Evolutionary conservation across 495 filamentous ascomycete species (phyloP).

Genomic region (Daldinia bambusicola): DNA sequence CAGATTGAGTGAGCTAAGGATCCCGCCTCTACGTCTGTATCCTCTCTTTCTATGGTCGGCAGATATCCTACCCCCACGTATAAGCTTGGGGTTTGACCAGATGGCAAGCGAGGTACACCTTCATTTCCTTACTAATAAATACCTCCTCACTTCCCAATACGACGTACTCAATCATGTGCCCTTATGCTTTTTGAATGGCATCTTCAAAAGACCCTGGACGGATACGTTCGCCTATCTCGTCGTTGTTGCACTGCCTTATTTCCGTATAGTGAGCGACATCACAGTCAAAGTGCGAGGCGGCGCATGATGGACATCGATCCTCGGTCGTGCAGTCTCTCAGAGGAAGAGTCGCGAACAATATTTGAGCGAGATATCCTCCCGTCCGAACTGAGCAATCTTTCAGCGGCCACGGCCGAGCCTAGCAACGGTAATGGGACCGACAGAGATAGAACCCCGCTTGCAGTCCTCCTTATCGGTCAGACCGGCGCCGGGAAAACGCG

Average conservation of each 20-base stretch:
- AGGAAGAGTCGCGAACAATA: constrained; percentile 31
- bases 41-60: not conserved
- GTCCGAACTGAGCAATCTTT: constrained; percentile 28
- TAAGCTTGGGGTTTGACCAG: constrained; percentile 20
- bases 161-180: constrained; percentile 1
- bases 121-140: constrained; percentile 26
- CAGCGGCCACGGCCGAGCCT: not conserved
- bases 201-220: not conserved
- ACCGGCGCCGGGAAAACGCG: constrained; percentile 58
- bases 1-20: not conserved
- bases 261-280: not conserved
- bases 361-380: constrained; percentile 42
- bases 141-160: constrained; percentile 4
- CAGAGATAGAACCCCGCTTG: constrained; percentile 30
- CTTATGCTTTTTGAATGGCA: not conserved
- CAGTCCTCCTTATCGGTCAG: constrained; percentile 54
- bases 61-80: constrained; percentile 18
- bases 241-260: not conserved
- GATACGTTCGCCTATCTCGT: not conserved
- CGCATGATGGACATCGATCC: constrained; percentile 16
- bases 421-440: not conserved
- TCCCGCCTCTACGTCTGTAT: too few species aligned
- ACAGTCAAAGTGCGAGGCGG: not conserved
- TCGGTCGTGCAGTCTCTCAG: constrained; percentile 39
- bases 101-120: not conserved